Evolutionary conservation across 1,139 yeast genomes (phyloP), one percentile per base, ranked within the genome.

Genomic region (Scheffersomyces lignicola): DNA sequence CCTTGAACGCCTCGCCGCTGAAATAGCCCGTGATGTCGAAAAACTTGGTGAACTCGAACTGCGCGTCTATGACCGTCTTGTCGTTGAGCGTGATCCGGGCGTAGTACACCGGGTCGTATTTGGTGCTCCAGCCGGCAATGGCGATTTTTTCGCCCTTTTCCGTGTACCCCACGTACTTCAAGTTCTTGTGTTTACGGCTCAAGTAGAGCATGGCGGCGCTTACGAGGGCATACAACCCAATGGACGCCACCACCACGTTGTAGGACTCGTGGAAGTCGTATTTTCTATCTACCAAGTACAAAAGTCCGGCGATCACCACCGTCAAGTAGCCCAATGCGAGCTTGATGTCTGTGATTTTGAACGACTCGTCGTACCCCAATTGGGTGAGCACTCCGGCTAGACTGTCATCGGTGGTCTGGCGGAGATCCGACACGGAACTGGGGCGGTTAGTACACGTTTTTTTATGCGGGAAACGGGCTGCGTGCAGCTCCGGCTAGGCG

Each of bases 241-340:
- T 45, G 5, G 59, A 51, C 1, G 60, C 62, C 20, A 61, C 58
- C 1, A 65, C 58, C 16, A 64, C 48, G 37, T 58, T 56, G 37
- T 56, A 63, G 0, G 58, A 39, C 29, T 75, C 69, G 18, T 62
- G 52, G 49, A 76, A 76, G 16, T 62, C 54, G 40, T 67, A 65
- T 44, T 78, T 76, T 60, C 83, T 83, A 56, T 90, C 97, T 29
- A 79, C 56, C 39, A 70, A 68, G 52, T 76, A 88, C 38, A 88
- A 75, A 5, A 65, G 56, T 1, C 75, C 96, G 2, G 95, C 86
- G 12, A 82, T 62, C 1, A 67, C 61, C 7, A 85, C 90, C 3
- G 88, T 77, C 9, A 70, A 45, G 48, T 79, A 81, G 0, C 96
- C 96, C 29, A 89, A 57, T 1, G 72, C 80, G 31, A 90, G 66